Percentiles rank a stretch among this genome's conserved stretches.
Evolutionary conservation across 2,329 filamentous ascomycete species (phyloP).

Genomic region (Pyrenophora graminea): DNA sequence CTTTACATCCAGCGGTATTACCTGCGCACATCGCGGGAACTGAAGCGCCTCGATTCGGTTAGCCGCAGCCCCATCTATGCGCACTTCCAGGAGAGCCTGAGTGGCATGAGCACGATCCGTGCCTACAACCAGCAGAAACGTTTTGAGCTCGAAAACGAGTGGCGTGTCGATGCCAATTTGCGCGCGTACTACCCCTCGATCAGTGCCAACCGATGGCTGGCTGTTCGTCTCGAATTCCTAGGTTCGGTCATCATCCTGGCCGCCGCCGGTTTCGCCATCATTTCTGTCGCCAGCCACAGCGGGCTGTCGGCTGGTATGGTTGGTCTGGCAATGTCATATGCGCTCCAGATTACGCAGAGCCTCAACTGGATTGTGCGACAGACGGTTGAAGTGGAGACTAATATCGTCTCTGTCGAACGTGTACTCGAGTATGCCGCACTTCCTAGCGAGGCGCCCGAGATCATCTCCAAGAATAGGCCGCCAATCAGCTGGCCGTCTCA

Average conservation of each 20-base stretch:
- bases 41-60: constrained; percentile 94
- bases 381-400: constrained; percentile 99
- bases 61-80: constrained; percentile 96
- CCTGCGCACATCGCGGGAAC: constrained; percentile 89
- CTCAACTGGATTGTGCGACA: constrained; percentile 99
- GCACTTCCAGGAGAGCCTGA: constrained; percentile 96
- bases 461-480: constrained; percentile 84
- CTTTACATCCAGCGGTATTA: constrained; percentile 97
- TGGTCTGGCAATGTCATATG: constrained; percentile 95
- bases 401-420: constrained; percentile 97
- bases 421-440: constrained; percentile 93
- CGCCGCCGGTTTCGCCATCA: constrained; percentile 79
- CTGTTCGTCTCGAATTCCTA: constrained; percentile 92
- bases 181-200: constrained; percentile 95
- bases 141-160: constrained; percentile 93
- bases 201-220: constrained; percentile 87
- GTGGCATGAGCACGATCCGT: constrained; percentile 91
- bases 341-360: constrained; percentile 93
- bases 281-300: constrained; percentile 73
- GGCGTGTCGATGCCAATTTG: constrained; percentile 93
- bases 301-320: constrained; percentile 73
- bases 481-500: constrained; percentile 89
- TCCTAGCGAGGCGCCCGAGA: constrained; percentile 91
- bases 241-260: constrained; percentile 91
- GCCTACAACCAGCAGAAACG: constrained; percentile 88